These are phyloP conservation scores for Mycena galericulata DNA, from an alignment of 768 basidiomycete species.

Conservation along the genomic window DNA sequence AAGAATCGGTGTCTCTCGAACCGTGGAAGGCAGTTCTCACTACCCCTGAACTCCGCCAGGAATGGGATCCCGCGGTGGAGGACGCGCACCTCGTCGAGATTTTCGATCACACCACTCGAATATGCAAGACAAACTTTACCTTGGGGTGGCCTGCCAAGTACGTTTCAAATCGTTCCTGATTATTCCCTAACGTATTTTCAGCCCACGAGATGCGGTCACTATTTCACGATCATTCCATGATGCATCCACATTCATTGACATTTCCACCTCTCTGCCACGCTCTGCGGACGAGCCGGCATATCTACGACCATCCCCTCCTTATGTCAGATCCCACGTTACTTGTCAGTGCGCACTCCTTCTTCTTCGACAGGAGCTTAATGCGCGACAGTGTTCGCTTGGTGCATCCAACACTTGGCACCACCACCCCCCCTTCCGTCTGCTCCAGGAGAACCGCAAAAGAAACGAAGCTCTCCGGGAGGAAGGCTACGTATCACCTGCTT, in stretches of 20 bases:
- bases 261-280: slow-evolving; percentile 94
- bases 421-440: slow-evolving; percentile 49
- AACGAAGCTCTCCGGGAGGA: slow-evolving; percentile 47
- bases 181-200: slow-evolving; percentile 45
- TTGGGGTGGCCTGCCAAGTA: slow-evolving; percentile 98
- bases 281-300: slow-evolving; percentile 93
- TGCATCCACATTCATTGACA: slow-evolving; percentile 84
- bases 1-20: slow-evolving; percentile 75
- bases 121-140: slow-evolving; percentile 91
- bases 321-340: slow-evolving; percentile 88
- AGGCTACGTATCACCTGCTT: slow-evolving; percentile 88
- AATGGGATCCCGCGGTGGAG: slow-evolving; percentile 96
- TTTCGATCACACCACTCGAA: slow-evolving; percentile 86
- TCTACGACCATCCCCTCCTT: slow-evolving; percentile 91
- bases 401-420: slow-evolving; percentile 76
- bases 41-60: slow-evolving; percentile 88
- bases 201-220: slow-evolving; percentile 94
- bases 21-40: slow-evolving; percentile 84
- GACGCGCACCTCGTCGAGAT: slow-evolving; percentile 85
- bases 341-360: slow-evolving; percentile 55
- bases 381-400: slow-evolving; percentile 87
- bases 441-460: slow-evolving; percentile 44
- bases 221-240: slow-evolving; percentile 91
- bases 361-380: slow-evolving; percentile 29
- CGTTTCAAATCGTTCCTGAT: slow-evolving; percentile 47